Evolutionary conservation across 1,284 basidiomycete genomes (phyloP).

Genomic region (Singerocomus inundabilis): DNA sequence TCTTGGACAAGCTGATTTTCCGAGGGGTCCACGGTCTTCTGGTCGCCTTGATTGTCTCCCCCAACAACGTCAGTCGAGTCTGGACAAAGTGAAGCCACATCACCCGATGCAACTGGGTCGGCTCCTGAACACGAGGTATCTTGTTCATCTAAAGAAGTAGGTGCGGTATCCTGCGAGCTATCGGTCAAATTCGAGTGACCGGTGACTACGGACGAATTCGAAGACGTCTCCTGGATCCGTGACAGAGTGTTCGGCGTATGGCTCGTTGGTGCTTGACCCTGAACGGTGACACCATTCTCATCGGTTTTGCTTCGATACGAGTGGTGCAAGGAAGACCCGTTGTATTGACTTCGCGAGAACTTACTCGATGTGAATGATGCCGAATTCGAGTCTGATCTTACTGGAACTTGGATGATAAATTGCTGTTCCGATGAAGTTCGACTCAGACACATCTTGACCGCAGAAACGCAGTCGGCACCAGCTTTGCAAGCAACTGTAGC

Average conservation of each 20-base stretch:
- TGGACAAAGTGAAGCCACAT: constrained; percentile 38
- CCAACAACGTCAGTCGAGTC: constrained; percentile 49
- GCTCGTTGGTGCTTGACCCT: constrained; percentile 39
- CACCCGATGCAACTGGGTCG: constrained; percentile 7
- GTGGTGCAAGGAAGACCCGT: constrained; percentile 34
- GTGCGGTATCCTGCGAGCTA: constrained; percentile 45
- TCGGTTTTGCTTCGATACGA: constrained; percentile 34
- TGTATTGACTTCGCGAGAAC: constrained; percentile 40
- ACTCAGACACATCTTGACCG: constrained; percentile 76
- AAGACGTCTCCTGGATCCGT: constrained; percentile 31
- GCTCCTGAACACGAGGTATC: constrained; percentile 30
- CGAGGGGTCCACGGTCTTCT: constrained; percentile 34
- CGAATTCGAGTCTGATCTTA: constrained; percentile 42
- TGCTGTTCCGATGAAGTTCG: constrained; percentile 58
- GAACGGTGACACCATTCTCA: constrained; percentile 58
- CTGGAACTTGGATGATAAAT: constrained; percentile 64
- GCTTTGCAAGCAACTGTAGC: constrained; percentile 87
- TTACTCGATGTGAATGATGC: constrained; percentile 47
- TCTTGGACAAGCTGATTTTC: constrained; percentile 59
- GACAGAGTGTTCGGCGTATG: constrained; percentile 18
- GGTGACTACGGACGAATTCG: constrained; percentile 34
- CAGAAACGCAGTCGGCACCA: constrained; percentile 84
- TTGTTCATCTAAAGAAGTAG: constrained; percentile 47
- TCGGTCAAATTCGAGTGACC: constrained; percentile 42
- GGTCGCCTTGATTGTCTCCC: constrained; percentile 48